These are phyloP conservation scores for Petunia axillaris DNA, from an alignment of 257 asterid species.

Conservation along the genomic window DNA sequence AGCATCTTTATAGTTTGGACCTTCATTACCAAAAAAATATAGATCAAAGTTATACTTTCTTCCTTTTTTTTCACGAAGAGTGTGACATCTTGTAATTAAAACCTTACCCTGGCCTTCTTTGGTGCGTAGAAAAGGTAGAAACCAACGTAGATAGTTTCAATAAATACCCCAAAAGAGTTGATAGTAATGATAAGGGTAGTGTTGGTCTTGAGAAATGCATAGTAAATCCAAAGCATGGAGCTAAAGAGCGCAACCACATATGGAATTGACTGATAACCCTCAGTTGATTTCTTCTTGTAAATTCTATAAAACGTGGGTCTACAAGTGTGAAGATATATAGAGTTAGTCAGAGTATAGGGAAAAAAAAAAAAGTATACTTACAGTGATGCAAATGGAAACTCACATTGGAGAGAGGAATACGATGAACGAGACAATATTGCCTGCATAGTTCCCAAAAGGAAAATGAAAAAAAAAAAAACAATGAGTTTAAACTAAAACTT, in stretches of 20 bases:
- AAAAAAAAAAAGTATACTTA: too few relatives aligned
- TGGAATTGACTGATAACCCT: constrained; percentile 46
- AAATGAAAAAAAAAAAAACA: not conserved
- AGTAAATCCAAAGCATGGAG: constrained; percentile 34
- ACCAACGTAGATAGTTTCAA: too few relatives aligned
- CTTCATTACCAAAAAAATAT: constrained; percentile 32
- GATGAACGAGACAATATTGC: constrained; percentile 41
- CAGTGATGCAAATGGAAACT: constrained; percentile 16
- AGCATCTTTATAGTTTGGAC: constrained; percentile 34
- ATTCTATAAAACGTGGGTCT: constrained; percentile 47
- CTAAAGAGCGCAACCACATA: constrained; percentile 50
- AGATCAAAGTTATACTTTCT: not conserved
- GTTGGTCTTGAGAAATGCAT: too few relatives aligned
- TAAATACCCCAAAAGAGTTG: too few relatives aligned
- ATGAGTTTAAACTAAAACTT: not conserved
- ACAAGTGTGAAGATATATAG: not conserved
- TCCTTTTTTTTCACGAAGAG: too few relatives aligned
- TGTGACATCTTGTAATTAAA: not conserved
- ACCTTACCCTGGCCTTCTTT: constrained; percentile 33
- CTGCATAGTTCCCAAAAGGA: not conserved
- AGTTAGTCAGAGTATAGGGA: not conserved
- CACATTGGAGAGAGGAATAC: constrained; percentile 57
- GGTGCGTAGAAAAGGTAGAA: too few relatives aligned
- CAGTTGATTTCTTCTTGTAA: constrained; percentile 50
- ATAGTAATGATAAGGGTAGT: too few relatives aligned